Evolutionary conservation across 352 stramenopile genomes (phyloP).

Genomic region (Blastocystis sp.): DNA sequence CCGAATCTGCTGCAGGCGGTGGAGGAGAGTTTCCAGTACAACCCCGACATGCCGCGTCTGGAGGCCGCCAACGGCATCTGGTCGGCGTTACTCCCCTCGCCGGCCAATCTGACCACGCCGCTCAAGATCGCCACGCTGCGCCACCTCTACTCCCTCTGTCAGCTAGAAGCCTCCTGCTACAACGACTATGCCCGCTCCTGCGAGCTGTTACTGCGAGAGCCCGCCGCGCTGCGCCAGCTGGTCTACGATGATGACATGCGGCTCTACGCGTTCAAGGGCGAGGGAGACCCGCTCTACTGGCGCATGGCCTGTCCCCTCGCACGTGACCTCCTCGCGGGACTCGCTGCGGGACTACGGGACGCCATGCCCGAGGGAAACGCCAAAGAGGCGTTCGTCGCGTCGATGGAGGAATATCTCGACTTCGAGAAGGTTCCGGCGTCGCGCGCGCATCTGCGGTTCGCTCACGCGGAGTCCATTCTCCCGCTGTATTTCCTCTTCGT

Average conservation of each 20-base stretch:
- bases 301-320: conserved; percentile 12
- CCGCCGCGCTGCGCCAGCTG: background rate
- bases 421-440: background rate
- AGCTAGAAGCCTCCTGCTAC: conserved; percentile 48
- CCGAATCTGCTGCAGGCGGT: background rate
- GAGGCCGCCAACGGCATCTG: background rate
- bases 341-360: background rate
- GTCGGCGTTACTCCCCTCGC: background rate
- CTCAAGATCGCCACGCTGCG: background rate
- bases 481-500: conserved; percentile 15
- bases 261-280: background rate
- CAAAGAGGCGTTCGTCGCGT: background rate
- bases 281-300: conserved; percentile 3
- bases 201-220: background rate
- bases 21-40: background rate
- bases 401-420: conserved; percentile 10
- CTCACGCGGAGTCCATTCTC: conserved; percentile 39
- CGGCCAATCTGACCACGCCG: background rate
- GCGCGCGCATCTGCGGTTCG: conserved; percentile 1
- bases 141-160: conserved; percentile 30
- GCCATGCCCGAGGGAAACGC: background rate
- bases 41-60: background rate
- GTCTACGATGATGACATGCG: background rate
- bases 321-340: background rate
- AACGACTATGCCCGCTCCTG: conserved; percentile 17